Conservation (phyloP, 2,329 filamentous ascomycete genomes). For the Furcasterigmium furcatum region DNA sequence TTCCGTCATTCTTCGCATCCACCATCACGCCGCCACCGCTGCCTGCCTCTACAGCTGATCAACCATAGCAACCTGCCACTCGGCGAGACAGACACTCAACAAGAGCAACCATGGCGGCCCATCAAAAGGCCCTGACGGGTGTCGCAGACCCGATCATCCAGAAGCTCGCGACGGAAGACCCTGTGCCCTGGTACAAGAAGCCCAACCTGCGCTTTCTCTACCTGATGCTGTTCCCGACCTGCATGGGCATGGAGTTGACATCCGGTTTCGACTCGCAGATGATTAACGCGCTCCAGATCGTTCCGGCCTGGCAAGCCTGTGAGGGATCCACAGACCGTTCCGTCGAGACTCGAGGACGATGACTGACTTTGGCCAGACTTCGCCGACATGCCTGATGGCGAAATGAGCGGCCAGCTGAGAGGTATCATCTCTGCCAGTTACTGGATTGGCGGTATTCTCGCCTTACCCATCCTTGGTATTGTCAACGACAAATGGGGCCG, state of each 20-base stretch:
- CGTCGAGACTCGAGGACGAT: constrained; percentile 31
- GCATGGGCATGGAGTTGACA: constrained; percentile 55
- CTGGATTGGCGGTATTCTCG: constrained; percentile 41
- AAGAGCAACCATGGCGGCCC: background rate
- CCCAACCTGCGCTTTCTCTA: constrained; percentile 49
- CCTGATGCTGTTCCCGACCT: constrained; percentile 46
- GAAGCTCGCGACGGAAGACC: constrained; percentile 22
- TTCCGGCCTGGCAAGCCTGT: constrained; percentile 29
- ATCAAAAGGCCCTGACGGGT: background rate
- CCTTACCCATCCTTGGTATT: background rate
- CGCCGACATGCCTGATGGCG: constrained; percentile 21
- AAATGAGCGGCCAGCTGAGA: constrained; percentile 30
- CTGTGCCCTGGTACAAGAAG: constrained; percentile 48
- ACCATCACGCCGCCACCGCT: background rate
- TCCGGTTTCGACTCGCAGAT: constrained; percentile 50
- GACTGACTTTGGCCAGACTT: constrained; percentile 32
- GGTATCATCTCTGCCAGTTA: constrained; percentile 59
- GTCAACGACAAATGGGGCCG: constrained; percentile 46
- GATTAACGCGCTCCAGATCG: constrained; percentile 35
- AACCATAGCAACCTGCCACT: too few relatives aligned
- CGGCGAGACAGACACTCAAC: background rate
- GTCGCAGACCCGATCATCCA: constrained; percentile 21
- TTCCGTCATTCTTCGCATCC: background rate
- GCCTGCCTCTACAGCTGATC: background rate
- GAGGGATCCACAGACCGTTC: constrained; percentile 12